Conservation (phyloP, 306 rosid species). For the Castanea mollissima region DNA sequence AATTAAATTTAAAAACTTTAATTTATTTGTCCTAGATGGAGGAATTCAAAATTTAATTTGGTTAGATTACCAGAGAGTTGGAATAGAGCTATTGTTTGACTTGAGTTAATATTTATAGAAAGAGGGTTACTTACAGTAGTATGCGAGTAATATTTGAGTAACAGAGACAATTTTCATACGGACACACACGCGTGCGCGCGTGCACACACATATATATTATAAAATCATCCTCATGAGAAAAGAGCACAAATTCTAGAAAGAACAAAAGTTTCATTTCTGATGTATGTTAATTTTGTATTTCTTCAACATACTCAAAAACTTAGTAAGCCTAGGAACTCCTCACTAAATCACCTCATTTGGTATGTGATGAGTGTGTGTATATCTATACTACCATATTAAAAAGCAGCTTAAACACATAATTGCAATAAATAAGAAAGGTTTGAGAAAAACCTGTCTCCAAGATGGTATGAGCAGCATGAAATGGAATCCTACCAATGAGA, state of each 20-base stretch:
- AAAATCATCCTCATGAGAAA: neutral
- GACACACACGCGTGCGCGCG: no score
- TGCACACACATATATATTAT: no score
- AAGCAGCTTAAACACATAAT: neutral
- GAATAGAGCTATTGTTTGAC: neutral
- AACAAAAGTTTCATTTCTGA: neutral
- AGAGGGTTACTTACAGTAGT: neutral
- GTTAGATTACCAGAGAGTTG: neutral
- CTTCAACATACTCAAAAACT: neutral
- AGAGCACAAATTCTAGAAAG: neutral
- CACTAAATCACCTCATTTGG: neutral
- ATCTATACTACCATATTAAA: neutral
- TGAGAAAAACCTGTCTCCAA: conserved; percentile 62
- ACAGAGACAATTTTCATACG: no score
- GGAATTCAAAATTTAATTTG: neutral
- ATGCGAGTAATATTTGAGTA: neutral
- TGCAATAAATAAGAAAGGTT: neutral
- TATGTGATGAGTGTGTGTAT: neutral
- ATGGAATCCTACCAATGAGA: conserved; percentile 75
- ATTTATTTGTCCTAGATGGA: neutral
- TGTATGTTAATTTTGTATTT: neutral
- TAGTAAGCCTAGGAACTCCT: neutral
- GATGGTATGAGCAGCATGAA: conserved; percentile 81
- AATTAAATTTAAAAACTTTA: no score
- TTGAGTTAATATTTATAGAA: neutral